A percentile compares a stretch with the other conserved stretches of the same genome.
Evolutionary conservation across 768 basidiomycete species (phyloP).

Genomic region (Brasilioporus rufonigricans): DNA sequence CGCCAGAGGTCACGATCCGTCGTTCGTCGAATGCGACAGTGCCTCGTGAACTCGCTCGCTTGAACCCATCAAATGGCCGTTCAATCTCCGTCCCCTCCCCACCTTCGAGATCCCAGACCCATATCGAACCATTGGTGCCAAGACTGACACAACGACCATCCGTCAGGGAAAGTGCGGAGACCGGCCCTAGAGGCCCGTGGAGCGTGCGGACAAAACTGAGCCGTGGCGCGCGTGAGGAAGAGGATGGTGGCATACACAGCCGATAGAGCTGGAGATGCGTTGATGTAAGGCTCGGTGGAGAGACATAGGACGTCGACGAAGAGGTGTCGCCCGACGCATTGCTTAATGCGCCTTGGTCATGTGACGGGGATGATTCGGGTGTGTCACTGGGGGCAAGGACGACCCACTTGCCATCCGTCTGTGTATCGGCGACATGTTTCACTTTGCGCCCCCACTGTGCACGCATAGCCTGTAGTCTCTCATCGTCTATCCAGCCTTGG

Average conservation of each 20-base stretch:
- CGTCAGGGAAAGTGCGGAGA: slow-evolving; percentile 66
- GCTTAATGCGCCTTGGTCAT: slow-evolving; percentile 14
- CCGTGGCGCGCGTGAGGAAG: slow-evolving; percentile 56
- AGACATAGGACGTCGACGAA: slow-evolving; percentile 27
- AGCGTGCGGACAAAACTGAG: slow-evolving; percentile 70
- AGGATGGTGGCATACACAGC: slow-evolving; percentile 52
- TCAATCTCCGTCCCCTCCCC: slow-evolving; percentile 39
- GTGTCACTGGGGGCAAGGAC: slow-evolving; percentile 64
- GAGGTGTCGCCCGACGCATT: slow-evolving; percentile 26
- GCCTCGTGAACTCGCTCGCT: slow-evolving; percentile 28
- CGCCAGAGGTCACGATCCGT: slow-evolving; percentile 53
- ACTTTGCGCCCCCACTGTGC: slow-evolving; percentile 83
- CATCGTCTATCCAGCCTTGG: slow-evolving; percentile 67
- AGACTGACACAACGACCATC: slow-evolving; percentile 83
- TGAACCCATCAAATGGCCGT: slow-evolving; percentile 35
- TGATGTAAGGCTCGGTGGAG: slow-evolving; percentile 43
- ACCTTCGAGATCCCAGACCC: slow-evolving; percentile 85
- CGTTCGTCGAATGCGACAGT: slow-evolving; percentile 73
- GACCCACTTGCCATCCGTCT: slow-evolving; percentile 86
- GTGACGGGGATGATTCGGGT: slow-evolving; percentile 15
- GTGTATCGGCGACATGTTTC: slow-evolving; percentile 62
- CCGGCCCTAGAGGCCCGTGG: slow-evolving; percentile 65
- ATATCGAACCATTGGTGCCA: slow-evolving; percentile 67
- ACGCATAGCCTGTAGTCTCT: slow-evolving; percentile 57
- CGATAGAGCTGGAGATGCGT: slow-evolving; percentile 74